Evolutionary conservation across 495 filamentous ascomycete genomes (phyloP), one percentile per base, ranked within the genome.

Genomic region (Penicillium macrosclerotiorum): DNA sequence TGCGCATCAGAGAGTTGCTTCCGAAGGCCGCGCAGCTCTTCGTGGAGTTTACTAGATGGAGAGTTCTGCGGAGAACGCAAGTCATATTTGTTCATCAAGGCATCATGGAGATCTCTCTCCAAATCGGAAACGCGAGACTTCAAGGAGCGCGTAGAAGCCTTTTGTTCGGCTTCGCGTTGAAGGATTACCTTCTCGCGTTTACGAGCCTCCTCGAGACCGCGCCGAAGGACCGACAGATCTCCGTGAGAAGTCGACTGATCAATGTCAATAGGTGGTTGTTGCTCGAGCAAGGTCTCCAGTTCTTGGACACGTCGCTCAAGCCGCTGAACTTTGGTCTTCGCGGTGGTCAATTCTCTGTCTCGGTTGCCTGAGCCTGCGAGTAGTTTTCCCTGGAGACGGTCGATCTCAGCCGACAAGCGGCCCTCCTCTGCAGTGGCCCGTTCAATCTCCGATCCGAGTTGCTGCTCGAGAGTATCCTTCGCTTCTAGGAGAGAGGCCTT

Each of bases 1-100:
- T 84, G 79, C 6, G 81, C 75, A 17, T 81, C 73, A 3, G 80
- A 70, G 30, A 89, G 69, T 55, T 87, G 81, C 31, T 75, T 77
- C 13, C 83, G 76, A 23, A 87, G 59, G 40, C 76, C 79, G 9
- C 77, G 72, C 9, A 88, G 51, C 57, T 88, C 85, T 13, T 72
- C 75, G 42, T 87, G 81, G 24, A 77, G 71, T 47, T 71, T 72
- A 35, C 64, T 58, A 13, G 75, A 77, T 13, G 84, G 82, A 11
- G 79, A 78, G 3, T 70, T 71, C 4, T 66, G 67, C 8, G 65
- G 65, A 22, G 75, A 76, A 5, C 69, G 36, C 46, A 70, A 45
- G 36, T 75, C 57, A 47, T 75, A 68, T 25, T 72, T 78, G 44
- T 67, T 69, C 44, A 81, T 69, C 42, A 76, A 55, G 16, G 73